Base-by-base conservation (phyloP, 2,329 filamentous ascomycete species). In the Pleoardoris graminearum region DNA sequence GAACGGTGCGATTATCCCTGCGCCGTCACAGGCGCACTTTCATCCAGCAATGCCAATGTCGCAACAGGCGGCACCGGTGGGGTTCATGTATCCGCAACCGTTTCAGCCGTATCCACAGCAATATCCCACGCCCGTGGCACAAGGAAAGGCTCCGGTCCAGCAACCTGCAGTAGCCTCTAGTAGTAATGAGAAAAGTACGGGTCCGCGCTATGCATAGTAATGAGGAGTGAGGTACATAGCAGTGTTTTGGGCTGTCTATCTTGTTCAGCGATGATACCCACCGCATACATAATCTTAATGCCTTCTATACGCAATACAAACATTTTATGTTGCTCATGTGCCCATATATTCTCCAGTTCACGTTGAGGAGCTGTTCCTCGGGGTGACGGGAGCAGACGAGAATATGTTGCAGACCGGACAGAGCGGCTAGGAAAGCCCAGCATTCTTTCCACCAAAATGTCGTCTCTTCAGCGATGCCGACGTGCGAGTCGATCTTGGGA, bases 1-100 rank as follows among this genome's bases (percentile, higher is more conserved):
- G 19, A 62, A 48, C 29, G 70, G 70, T 2, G 65, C 67, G 1
- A 52, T 71, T 7, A 43, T 72, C n/a, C 65, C 61, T 14, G 54
- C 66, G 1, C 58, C 60, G 3, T 55, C 57, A 6, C 61, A 62
- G 27, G 53, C 57, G 16, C 52, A 64, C 19, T 48, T 56, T 41
- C 47, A 43, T 35, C 58, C 57, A 2, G 10, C 33, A 8, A 36
- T 36, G 33, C 33, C 33, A 12, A 49, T 45, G 30, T 30, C 23
- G n/a, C 56, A 51, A 4, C 56, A 57, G 22, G 39, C 41, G 12
- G 48, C 53, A 6, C 37, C 36, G 11, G 25, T 39, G 36, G 32
- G 30, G 1, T 12, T 17, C 17, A 5, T 39, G 14, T 49, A 42
- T 21, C 62, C 58, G 23, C 39, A 32, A 22, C 41, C 5, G 10